These are phyloP conservation scores for Diaporthe destruens DNA, from an alignment of 2,329 filamentous ascomycete species.

Conservation along the genomic window DNA sequence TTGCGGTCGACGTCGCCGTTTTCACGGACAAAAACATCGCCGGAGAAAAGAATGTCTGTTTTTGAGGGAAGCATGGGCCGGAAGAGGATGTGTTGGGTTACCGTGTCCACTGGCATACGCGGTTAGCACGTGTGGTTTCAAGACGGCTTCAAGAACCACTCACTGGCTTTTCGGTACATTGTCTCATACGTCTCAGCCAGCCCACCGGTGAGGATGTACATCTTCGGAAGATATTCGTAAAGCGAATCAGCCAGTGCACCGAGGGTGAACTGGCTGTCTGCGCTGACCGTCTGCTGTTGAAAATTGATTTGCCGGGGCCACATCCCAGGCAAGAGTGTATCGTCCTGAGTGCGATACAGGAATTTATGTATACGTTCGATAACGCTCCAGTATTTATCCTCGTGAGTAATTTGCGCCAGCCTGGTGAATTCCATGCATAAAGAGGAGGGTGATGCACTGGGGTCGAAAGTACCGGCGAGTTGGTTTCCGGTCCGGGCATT, in stretches of 20 bases:
- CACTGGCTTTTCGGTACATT: conserved; percentile 70
- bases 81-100: conserved; percentile 72
- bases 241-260: conserved; percentile 56
- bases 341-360: not conserved
- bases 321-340: not conserved
- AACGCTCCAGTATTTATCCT: conserved; percentile 80
- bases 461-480: conserved; percentile 52
- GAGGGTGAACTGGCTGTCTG: conserved; percentile 55
- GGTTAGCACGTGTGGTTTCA: not conserved
- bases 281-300: conserved; percentile 50
- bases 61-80: conserved; percentile 71
- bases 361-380: conserved; percentile 64
- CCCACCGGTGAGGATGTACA: conserved; percentile 72
- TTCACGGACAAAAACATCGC: conserved; percentile 38
- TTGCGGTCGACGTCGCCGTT: conserved; percentile 36
- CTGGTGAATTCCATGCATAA: conserved; percentile 79
- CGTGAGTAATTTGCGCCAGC: conserved; percentile 75
- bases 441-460: conserved; percentile 63
- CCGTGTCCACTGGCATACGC: not conserved
- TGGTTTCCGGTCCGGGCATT: conserved; percentile 52
- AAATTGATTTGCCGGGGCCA: not conserved
- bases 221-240: conserved; percentile 57
- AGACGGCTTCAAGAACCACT: conserved; percentile 53
- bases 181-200: conserved; percentile 67
- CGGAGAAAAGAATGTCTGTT: conserved; percentile 72